These are phyloP conservation scores for Fragaria vesca DNA, from an alignment of 306 rosid genomes.

Conservation along the genomic window DNA sequence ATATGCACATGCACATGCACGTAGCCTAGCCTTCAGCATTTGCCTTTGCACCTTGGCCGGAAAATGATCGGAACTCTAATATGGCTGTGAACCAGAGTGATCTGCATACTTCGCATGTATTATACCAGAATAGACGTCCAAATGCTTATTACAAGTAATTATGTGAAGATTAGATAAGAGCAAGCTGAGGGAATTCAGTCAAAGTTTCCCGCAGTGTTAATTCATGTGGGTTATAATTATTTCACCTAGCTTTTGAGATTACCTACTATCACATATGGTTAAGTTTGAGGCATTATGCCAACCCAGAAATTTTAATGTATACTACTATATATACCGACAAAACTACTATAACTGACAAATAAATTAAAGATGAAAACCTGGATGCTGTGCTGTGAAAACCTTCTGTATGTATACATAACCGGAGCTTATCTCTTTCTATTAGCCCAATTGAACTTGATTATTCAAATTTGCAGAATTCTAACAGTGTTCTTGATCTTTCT, in stretches of 20 bases:
- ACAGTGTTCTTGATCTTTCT: background rate
- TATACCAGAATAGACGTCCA: background rate
- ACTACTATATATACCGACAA: too few relatives aligned
- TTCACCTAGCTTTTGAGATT: too few relatives aligned
- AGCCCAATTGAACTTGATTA: background rate
- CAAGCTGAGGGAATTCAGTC: background rate
- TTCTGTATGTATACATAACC: background rate
- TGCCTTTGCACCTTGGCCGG: background rate
- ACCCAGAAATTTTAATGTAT: background rate
- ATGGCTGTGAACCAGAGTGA: background rate
- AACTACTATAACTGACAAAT: background rate
- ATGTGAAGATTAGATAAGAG: background rate
- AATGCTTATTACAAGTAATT: background rate
- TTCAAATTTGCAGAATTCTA: background rate
- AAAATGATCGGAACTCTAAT: background rate
- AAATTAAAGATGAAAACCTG: background rate
- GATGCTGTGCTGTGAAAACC: constrained; percentile 1
- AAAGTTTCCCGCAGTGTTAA: background rate
- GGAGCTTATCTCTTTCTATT: background rate
- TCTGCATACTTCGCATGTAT: background rate
- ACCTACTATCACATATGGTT: background rate
- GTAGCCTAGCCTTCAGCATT: background rate
- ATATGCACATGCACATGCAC: background rate
- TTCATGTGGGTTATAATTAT: too few relatives aligned
- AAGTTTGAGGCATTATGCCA: background rate